Evolutionary conservation across 2,329 filamentous ascomycete species (phyloP).

Genomic region (Trichoderma koningiopsis): DNA sequence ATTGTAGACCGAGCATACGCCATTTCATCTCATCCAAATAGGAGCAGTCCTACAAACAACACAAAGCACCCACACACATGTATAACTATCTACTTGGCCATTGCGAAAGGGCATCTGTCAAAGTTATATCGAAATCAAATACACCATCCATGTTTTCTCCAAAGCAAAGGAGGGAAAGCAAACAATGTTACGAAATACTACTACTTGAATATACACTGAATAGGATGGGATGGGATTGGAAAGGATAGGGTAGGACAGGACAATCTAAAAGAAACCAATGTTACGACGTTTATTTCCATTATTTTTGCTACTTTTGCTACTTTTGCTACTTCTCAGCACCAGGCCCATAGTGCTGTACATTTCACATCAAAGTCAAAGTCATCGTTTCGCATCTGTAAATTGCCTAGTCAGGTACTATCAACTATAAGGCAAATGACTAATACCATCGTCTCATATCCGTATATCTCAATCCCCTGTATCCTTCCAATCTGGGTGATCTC

Average conservation of each 20-base stretch:
- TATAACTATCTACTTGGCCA: neutral
- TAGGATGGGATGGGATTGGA: neutral
- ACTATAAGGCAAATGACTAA: too few relatives aligned
- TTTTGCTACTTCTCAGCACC: too few relatives aligned
- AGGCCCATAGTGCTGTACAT: too few relatives aligned
- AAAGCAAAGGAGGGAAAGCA: neutral
- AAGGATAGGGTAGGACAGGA: slow-evolving; percentile 1
- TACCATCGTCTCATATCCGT: too few relatives aligned
- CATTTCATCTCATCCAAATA: neutral
- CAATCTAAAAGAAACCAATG: slow-evolving; percentile 4
- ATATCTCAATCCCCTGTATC: too few relatives aligned
- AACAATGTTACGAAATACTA: neutral
- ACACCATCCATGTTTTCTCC: neutral
- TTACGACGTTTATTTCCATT: neutral
- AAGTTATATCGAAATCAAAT: neutral
- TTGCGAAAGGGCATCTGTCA: neutral
- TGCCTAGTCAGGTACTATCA: too few relatives aligned
- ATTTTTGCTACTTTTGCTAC: too few relatives aligned
- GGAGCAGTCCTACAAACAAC: neutral
- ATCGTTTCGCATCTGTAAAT: neutral
- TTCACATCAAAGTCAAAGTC: neutral
- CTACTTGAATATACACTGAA: neutral
- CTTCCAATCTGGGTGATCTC: too few relatives aligned
- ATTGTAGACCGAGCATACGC: neutral
- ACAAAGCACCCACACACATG: neutral